Evolutionary conservation across 495 filamentous ascomycete species (phyloP).

Genomic region (Daldinia bambusicola): DNA sequence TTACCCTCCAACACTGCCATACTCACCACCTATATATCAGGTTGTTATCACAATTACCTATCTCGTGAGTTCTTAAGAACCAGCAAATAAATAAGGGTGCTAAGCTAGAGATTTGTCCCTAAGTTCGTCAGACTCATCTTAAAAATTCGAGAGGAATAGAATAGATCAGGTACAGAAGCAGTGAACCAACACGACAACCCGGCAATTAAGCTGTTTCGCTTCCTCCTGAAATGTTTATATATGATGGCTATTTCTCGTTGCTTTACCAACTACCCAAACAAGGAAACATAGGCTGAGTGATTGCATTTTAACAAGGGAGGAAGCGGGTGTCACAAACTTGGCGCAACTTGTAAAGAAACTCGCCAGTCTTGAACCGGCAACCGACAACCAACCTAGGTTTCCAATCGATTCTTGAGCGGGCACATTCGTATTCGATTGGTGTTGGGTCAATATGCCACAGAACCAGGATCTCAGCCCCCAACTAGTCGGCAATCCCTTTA

Average conservation of each 20-base stretch:
- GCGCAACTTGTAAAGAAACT: not conserved
- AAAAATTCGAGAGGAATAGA: not conserved
- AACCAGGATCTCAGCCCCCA: slow-evolving; percentile 33
- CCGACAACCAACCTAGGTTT: not conserved
- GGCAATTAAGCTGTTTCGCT: not conserved
- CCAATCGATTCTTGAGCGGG: not conserved
- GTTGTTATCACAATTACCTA: not conserved
- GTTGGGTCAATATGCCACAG: slow-evolving; percentile 27
- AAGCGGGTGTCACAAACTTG: not conserved
- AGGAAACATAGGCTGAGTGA: not conserved
- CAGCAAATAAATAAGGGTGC: not conserved
- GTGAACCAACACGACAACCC: not conserved
- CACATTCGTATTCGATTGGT: not conserved
- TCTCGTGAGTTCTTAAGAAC: not conserved
- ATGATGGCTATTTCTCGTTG: not conserved
- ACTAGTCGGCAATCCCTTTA: slow-evolving; percentile 45
- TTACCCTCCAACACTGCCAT: not conserved
- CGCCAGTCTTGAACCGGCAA: not conserved
- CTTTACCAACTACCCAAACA: not conserved
- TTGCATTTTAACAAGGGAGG: too few species aligned
- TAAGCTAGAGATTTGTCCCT: not conserved
- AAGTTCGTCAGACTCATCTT: not conserved
- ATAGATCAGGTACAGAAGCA: not conserved
- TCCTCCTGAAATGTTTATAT: not conserved
- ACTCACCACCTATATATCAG: not conserved